phyloP scores from a whole-genome alignment of 2,329 filamentous ascomycete species.

The Paecilomyces fulvus region DNA sequence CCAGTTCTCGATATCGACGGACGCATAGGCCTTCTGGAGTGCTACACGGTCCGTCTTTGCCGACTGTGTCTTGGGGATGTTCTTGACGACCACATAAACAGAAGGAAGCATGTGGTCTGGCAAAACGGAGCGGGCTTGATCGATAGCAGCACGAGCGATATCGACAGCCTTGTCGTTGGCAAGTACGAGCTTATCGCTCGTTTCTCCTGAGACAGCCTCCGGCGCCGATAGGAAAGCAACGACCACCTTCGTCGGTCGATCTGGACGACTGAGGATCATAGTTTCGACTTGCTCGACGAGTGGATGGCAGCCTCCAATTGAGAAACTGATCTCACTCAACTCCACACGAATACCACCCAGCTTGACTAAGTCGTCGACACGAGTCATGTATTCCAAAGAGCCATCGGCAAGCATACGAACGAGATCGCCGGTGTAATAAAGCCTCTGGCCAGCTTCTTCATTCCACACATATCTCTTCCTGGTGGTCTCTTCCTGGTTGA shows the following conservation, averaged over 20 bases:
- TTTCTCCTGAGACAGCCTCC: constrained; percentile 2
- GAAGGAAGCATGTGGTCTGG: constrained; percentile 28
- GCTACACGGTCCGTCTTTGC: constrained; percentile 27
- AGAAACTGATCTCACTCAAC: constrained; percentile 24
- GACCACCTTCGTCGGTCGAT: constrained; percentile 23
- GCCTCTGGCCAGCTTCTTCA: constrained; percentile 10
- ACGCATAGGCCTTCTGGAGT: constrained; percentile 15
- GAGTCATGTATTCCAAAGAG: constrained; percentile 18
- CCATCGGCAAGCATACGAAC: constrained; percentile 18
- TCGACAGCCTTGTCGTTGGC: constrained; percentile 11
- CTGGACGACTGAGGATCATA: constrained; percentile 19
- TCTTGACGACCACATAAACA: constrained; percentile 20
- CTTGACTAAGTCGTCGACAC: constrained; percentile 20
- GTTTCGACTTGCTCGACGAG: constrained; percentile 26
- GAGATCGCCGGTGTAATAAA: constrained; percentile 29
- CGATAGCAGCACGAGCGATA: constrained; percentile 15
- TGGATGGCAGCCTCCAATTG: constrained; percentile 21
- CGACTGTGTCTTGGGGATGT: constrained; percentile 21
- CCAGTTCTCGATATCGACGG: constrained; percentile 19
- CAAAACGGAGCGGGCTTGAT: constrained; percentile 12
- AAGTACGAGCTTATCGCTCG: constrained; percentile 5
- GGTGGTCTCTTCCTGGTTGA: constrained; percentile 21
- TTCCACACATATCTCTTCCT: constrained; percentile 24
- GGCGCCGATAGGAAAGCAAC: constrained; percentile 26
- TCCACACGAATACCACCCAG: constrained; percentile 20